Conservation (phyloP, 1,284 basidiomycete species). For the Exobasidium rhododendri region DNA sequence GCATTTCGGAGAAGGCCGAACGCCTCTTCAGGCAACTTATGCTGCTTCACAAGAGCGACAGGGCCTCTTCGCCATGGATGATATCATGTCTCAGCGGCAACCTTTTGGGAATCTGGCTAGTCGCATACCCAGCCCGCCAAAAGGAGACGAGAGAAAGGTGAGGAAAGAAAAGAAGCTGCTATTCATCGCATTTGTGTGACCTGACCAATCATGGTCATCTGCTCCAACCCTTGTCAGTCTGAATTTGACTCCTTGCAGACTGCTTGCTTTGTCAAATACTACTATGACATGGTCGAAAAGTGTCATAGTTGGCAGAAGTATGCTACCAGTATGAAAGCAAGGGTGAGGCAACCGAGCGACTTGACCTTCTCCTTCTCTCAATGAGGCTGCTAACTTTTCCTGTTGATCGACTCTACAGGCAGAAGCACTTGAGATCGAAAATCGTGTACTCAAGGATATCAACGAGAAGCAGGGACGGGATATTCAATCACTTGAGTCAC, state of each 20-base stretch:
- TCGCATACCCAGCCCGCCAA: not conserved
- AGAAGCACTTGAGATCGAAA: conserved; percentile 32
- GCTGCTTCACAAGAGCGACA: not conserved
- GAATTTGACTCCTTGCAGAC: not conserved
- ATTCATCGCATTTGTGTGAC: too few relatives aligned
- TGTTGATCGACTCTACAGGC: too few relatives aligned
- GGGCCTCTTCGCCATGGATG: too few relatives aligned
- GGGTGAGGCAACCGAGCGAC: too few relatives aligned
- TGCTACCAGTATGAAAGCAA: conserved; percentile 39
- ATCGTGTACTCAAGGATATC: conserved; percentile 23
- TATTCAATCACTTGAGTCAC: conserved; percentile 12
- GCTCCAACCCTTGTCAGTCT: too few relatives aligned
- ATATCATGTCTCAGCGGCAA: not conserved
- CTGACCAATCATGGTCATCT: too few relatives aligned
- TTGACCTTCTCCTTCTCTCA: too few relatives aligned
- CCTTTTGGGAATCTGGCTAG: not conserved
- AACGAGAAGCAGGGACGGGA: conserved; percentile 22
- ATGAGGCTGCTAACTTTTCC: too few relatives aligned
- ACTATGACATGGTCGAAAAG: conserved; percentile 29
- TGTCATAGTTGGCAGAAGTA: conserved; percentile 48
- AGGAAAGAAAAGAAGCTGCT: too few relatives aligned
- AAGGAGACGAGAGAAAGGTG: not conserved
- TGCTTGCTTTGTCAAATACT: not conserved
- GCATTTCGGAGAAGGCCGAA: not conserved
- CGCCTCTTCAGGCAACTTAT: not conserved